phyloP scores from a whole-genome alignment of 192 early-diverging fungal species.

The Rhizophagus prolifer region DNA sequence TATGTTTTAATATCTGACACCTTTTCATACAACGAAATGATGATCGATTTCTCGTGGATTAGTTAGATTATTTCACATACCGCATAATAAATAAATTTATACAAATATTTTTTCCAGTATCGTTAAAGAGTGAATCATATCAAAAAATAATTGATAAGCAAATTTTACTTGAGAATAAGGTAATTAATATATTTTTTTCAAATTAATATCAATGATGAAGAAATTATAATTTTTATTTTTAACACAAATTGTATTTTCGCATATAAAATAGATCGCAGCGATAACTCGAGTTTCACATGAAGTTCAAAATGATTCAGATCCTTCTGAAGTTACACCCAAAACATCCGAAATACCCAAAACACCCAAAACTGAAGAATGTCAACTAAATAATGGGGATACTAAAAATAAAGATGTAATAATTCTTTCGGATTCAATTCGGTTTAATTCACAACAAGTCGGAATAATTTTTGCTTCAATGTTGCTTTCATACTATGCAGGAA shows the following conservation, averaged over 20 bases:
- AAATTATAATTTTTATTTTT: neutral
- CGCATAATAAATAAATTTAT: neutral
- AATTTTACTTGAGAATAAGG: neutral
- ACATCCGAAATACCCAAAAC: too few relatives aligned
- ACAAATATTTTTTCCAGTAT: neutral
- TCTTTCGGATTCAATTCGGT: neutral
- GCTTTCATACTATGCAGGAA: constrained; percentile 8
- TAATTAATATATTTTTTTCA: neutral
- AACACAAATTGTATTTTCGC: neutral
- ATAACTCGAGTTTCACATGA: neutral
- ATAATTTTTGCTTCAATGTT: constrained; percentile 17
- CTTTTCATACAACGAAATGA: too few relatives aligned
- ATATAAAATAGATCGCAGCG: neutral
- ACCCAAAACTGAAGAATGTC: neutral
- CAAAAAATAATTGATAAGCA: neutral
- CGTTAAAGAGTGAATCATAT: neutral
- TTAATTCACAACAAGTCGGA: constrained; percentile 16
- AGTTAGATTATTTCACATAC: neutral
- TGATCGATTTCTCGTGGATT: too few relatives aligned
- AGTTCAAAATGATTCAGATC: neutral
- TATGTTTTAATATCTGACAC: too few relatives aligned
- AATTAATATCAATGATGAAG: neutral
- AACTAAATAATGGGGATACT: too few relatives aligned
- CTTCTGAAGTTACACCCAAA: too few relatives aligned
- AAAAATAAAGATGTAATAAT: neutral